Evolutionary conservation across 2,329 filamentous ascomycete genomes (phyloP), one percentile per base, ranked within the genome.

Genomic region (Botrytis aclada): DNA sequence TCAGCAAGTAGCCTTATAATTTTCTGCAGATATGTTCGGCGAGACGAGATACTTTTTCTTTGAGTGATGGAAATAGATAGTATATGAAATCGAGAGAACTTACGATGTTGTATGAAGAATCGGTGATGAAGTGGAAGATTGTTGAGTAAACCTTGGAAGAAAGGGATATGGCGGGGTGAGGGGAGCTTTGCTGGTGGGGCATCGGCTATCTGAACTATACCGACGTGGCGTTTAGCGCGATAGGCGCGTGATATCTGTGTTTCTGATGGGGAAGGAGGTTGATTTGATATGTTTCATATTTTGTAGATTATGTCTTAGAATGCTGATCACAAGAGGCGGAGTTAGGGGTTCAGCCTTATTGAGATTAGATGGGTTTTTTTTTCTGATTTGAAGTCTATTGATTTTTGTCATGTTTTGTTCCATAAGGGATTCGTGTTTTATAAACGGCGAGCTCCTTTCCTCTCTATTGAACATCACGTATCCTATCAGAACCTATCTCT

Each of bases 141-240:
- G 61, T 64, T 47, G 62, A 45, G 62, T 45, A 25, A 66, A 66
- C 51, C 51, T 56, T 56, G 45, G 45, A 51, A 39, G 64, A 51
- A 65, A 66, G 43, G 29, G 22, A 65, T 66, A 51, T 66, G 22
- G 63, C 63, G 63, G 63, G 63, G 63, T 66, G 63, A 66, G 63
- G 63, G 63, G 63, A 51, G 63, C 43, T 47, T 47, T 47, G 63
- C 61, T 43, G 20, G 41, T 45, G 62, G 62, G 62, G 62, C 29
- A 65, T 56, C 41, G 41, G 29, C 32, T 32, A 45, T 22, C 9
- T 12, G 62, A 32, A 47, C 20, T 20, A 4, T 34, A 25, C 29
- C 20, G 43, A 65, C 32, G 32, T 37, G 63, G 63, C 43, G 43
- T 51, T 51, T 66, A 51, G 32, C 43, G 63, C 63, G 63, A 37